phyloP scores from a whole-genome alignment of 2,329 filamentous ascomycete species.

The Penicillium digitatum region DNA sequence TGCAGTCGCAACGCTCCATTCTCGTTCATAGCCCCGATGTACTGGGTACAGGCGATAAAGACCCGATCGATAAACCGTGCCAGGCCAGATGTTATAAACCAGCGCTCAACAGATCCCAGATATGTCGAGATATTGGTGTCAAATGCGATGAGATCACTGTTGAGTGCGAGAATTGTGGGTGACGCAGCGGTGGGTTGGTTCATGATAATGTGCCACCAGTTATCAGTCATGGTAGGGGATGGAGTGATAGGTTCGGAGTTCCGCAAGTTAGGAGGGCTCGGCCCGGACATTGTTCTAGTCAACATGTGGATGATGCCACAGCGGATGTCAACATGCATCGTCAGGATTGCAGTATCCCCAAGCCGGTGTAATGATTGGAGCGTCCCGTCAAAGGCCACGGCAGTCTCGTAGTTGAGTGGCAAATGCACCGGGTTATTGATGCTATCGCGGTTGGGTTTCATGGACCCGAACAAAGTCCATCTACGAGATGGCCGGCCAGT shows the following conservation, averaged over 20 bases:
- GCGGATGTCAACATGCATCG: slow-evolving; percentile 82
- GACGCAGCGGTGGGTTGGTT: slow-evolving; percentile 44
- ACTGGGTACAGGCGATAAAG: slow-evolving; percentile 67
- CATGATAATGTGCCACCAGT: slow-evolving; percentile 49
- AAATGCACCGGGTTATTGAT: slow-evolving; percentile 67
- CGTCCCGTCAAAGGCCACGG: slow-evolving; percentile 81
- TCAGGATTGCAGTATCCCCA: slow-evolving; percentile 72
- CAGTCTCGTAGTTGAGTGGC: slow-evolving; percentile 81
- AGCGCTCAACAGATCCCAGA: slow-evolving; percentile 66
- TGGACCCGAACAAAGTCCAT: slow-evolving; percentile 76
- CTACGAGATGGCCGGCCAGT: slow-evolving; percentile 58
- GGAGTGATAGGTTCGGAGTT: slow-evolving; percentile 42
- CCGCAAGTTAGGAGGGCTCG: slow-evolving; percentile 43
- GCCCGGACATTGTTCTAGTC: slow-evolving; percentile 57
- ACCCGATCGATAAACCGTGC: slow-evolving; percentile 73
- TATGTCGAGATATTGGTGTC: slow-evolving; percentile 75
- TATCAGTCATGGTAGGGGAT: slow-evolving; percentile 68
- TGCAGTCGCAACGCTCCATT: slow-evolving; percentile 83
- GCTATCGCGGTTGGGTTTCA: slow-evolving; percentile 53
- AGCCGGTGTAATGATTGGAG: slow-evolving; percentile 78
- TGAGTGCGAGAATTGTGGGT: slow-evolving; percentile 74
- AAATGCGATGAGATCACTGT: slow-evolving; percentile 78
- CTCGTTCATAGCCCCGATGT: slow-evolving; percentile 76
- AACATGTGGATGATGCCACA: slow-evolving; percentile 82
- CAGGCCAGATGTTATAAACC: slow-evolving; percentile 73